A percentile compares a stretch with the other conserved stretches of the same genome.
phyloP scores from a whole-genome alignment of 2,329 filamentous ascomycete genomes.

The Sclerotinia sclerotiorum region DNA sequence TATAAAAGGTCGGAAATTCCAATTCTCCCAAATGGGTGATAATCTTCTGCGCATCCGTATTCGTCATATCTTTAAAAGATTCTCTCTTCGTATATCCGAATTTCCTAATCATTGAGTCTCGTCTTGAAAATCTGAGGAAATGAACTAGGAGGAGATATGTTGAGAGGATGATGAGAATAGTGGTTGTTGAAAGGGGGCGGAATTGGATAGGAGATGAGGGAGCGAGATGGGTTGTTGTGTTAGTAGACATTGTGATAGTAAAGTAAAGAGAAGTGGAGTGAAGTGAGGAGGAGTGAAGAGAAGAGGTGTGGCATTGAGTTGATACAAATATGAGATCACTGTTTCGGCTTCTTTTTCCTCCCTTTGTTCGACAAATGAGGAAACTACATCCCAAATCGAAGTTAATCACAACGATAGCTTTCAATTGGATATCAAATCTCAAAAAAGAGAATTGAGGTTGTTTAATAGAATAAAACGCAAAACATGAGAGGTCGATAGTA shows the following conservation, averaged over 20 bases:
- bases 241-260: not conserved
- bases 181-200: not conserved
- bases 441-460: not conserved
- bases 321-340: not conserved
- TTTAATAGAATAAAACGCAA: too few relatives aligned
- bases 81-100: conserved; percentile 48
- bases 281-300: not conserved
- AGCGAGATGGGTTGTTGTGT: not conserved
- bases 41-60: conserved; percentile 53
- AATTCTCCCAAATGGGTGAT: conserved; percentile 47
- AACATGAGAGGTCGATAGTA: not conserved
- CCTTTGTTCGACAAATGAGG: conserved; percentile 1
- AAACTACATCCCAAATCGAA: not conserved
- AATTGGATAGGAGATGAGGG: too few relatives aligned
- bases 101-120: conserved; percentile 44
- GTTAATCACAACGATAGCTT: not conserved
- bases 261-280: too few relatives aligned
- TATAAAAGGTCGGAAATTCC: conserved; percentile 56
- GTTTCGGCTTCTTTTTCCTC: not conserved
- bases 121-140: conserved; percentile 43
- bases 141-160: conserved; percentile 24
- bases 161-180: not conserved
- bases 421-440: not conserved
- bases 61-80: conserved; percentile 53
- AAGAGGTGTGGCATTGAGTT: not conserved